Percentiles rank a stretch among this genome's conserved stretches.
Conservation (phyloP, 2,329 filamentous ascomycete genomes). For the Beauveria bassiana region DNA sequence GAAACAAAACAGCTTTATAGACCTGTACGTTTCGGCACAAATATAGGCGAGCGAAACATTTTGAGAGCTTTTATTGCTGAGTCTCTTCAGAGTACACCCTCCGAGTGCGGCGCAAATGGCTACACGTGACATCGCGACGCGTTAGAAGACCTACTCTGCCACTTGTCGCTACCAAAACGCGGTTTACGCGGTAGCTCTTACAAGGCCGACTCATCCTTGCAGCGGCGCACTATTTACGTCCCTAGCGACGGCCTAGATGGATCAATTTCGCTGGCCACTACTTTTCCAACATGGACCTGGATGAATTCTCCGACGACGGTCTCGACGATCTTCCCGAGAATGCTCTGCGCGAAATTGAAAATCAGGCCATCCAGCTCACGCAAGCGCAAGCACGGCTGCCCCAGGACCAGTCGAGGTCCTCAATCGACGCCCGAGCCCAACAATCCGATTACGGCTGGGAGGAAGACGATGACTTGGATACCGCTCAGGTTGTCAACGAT, state of each 20-base stretch:
- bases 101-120: background rate
- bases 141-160: background rate
- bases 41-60: background rate
- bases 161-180: background rate
- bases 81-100: background rate
- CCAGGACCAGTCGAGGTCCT: constrained; percentile 18
- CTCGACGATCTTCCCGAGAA: constrained; percentile 53
- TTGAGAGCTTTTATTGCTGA: background rate
- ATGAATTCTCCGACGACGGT: constrained; percentile 57
- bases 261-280: background rate
- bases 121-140: constrained; percentile 21
- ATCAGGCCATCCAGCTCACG: constrained; percentile 54
- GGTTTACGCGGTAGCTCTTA: background rate
- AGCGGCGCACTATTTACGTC: background rate
- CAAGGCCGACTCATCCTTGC: background rate
- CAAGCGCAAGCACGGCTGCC: constrained; percentile 34
- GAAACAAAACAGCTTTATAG: background rate
- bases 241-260: background rate
- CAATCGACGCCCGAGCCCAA: constrained; percentile 19
- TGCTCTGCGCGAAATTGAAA: constrained; percentile 54
- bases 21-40: background rate
- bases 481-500: constrained; percentile 47
- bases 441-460: constrained; percentile 36
- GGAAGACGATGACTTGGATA: constrained; percentile 51
- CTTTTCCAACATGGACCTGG: constrained; percentile 30